Conservation (phyloP, 805 yeast genomes). For the Saccharomycopsis capsularis region DNA sequence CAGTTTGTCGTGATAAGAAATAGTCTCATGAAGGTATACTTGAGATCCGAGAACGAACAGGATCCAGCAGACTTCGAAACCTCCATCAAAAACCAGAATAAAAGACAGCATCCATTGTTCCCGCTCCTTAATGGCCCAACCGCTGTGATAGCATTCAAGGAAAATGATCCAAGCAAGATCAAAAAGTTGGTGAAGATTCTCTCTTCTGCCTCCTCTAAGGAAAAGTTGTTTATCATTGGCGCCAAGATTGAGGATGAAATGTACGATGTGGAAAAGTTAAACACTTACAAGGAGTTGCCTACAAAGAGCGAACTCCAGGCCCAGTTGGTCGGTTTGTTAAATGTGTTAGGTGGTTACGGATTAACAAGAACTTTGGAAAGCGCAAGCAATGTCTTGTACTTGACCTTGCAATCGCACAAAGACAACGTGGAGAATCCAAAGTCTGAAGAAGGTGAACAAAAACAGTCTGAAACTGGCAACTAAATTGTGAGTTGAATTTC, state of each 20-base stretch:
- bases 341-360: conserved; percentile 85
- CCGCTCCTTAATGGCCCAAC: conserved; percentile 80
- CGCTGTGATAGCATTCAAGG: conserved; percentile 63
- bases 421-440: conserved; percentile 18
- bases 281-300: conserved; percentile 67
- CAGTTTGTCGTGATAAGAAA: conserved; percentile 62
- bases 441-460: background rate
- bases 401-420: conserved; percentile 61
- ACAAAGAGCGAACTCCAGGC: conserved; percentile 63
- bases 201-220: conserved; percentile 54
- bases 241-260: conserved; percentile 67
- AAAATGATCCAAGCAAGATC: conserved; percentile 64
- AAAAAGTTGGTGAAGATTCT: conserved; percentile 54
- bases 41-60: conserved; percentile 57
- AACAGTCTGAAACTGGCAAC: background rate
- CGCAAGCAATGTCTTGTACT: conserved; percentile 58
- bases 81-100: conserved; percentile 34
- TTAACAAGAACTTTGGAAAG: conserved; percentile 74
- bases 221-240: conserved; percentile 74
- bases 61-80: conserved; percentile 71
- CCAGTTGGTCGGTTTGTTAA: conserved; percentile 75
- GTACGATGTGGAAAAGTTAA: conserved; percentile 45
- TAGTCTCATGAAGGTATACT: conserved; percentile 63
- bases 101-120: conserved; percentile 56
- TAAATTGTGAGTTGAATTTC: background rate